Evolutionary conservation across 1,284 basidiomycete species (phyloP).

Genomic region (Ceratobasidium sp.): DNA sequence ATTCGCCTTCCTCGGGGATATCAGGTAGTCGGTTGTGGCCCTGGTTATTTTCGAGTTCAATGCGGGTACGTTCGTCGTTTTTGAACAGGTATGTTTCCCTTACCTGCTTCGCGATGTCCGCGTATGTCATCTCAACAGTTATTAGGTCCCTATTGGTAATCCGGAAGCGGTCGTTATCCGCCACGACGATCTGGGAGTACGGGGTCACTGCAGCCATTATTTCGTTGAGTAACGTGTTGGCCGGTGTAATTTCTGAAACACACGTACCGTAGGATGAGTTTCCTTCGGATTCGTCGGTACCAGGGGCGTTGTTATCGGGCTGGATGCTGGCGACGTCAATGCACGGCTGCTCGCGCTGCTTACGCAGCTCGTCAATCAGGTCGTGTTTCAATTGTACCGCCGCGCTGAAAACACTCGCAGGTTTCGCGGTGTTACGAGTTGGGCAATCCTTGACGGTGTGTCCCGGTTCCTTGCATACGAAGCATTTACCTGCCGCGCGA

Average conservation of each 20-base stretch:
- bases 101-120: not conserved
- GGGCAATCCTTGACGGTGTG: conserved; percentile 47
- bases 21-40: too few species aligned
- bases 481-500: conserved; percentile 44
- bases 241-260: not conserved
- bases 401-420: not conserved
- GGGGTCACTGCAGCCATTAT: conserved; percentile 2
- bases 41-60: too few species aligned
- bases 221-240: not conserved
- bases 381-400: not conserved
- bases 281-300: not conserved
- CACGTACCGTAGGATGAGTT: not conserved
- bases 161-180: not conserved
- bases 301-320: not conserved
- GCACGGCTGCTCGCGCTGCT: not conserved
- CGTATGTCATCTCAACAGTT: not conserved
- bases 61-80: too few species aligned
- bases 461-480: conserved; percentile 36
- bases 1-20: too few species aligned
- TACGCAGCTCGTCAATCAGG: not conserved
- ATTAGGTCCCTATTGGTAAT: not conserved
- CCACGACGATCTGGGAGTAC: not conserved
- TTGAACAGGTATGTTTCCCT: not conserved
- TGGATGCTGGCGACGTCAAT: conserved; percentile 22
- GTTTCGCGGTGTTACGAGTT: conserved; percentile 2